Evolutionary conservation across 306 rosid genomes (phyloP).

Genomic region (Prunus fruticosa): DNA sequence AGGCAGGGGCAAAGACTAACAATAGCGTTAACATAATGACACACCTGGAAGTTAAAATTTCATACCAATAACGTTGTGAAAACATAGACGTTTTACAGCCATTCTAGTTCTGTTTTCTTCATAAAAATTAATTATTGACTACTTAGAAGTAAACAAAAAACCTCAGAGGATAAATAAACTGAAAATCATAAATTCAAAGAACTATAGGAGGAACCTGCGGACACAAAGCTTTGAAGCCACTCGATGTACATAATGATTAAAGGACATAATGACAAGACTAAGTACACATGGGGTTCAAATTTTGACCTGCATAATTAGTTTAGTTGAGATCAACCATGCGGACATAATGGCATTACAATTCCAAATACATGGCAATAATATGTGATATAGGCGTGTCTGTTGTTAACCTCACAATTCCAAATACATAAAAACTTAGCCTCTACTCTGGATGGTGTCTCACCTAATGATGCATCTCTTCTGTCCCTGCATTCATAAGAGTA

Average conservation of each 20-base stretch:
- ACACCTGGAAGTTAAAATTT: background rate
- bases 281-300: background rate
- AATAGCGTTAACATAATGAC: background rate
- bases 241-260: background rate
- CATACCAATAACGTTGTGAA: background rate
- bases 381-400: background rate
- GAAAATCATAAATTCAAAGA: background rate
- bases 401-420: background rate
- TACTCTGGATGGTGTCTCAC: constrained; percentile 43
- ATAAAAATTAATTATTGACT: background rate
- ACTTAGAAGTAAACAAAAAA: background rate
- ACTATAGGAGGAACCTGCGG: background rate
- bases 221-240: background rate
- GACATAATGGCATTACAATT: background rate
- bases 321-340: background rate
- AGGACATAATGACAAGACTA: background rate
- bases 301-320: background rate
- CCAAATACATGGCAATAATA: background rate
- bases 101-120: background rate
- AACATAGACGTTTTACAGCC: background rate
- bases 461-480: constrained; percentile 55
- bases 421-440: background rate
- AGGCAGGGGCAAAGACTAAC: background rate
- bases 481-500: constrained; percentile 41
- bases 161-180: background rate